Conservation (phyloP, 345 rosid species). For the Anacardium occidentale region DNA sequence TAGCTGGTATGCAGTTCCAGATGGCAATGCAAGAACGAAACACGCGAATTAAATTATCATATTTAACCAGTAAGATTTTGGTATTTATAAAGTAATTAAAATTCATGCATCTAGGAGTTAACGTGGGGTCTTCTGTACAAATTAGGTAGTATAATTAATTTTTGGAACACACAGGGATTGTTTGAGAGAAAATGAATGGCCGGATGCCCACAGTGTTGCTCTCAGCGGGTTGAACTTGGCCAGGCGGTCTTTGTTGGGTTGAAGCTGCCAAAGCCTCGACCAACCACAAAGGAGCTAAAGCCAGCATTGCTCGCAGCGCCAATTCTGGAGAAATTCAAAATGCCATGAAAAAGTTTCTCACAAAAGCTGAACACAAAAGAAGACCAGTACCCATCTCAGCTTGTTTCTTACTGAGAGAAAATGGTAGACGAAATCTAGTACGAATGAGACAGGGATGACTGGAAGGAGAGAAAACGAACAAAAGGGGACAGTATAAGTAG, state of each 20-base stretch:
- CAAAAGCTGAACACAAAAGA: not conserved
- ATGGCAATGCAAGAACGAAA: constrained; percentile 62
- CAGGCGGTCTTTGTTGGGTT: constrained; percentile 44
- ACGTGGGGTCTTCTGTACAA: too few relatives aligned
- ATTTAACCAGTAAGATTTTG: too few relatives aligned
- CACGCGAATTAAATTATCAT: constrained; percentile 18
- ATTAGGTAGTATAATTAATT: too few relatives aligned
- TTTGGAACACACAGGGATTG: constrained; percentile 37
- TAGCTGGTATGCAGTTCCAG: constrained; percentile 54
- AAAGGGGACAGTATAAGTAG: constrained; percentile 24
- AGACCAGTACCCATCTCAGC: constrained; percentile 17
- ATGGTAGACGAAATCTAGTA: not conserved
- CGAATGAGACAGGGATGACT: not conserved
- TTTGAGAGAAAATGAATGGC: constrained; percentile 52
- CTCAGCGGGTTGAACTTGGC: constrained; percentile 44
- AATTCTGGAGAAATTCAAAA: constrained; percentile 24
- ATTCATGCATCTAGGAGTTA: too few relatives aligned
- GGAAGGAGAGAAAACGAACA: constrained; percentile 14
- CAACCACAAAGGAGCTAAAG: constrained; percentile 49
- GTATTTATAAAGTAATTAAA: too few relatives aligned
- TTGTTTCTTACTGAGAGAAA: not conserved
- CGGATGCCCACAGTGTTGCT: constrained; percentile 48
- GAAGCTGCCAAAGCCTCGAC: constrained; percentile 49
- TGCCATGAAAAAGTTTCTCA: constrained; percentile 17
- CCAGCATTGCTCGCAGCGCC: constrained; percentile 42